Conservation (phyloP, 2,329 filamentous ascomycete genomes). For the Fusarium robinianum region DNA sequence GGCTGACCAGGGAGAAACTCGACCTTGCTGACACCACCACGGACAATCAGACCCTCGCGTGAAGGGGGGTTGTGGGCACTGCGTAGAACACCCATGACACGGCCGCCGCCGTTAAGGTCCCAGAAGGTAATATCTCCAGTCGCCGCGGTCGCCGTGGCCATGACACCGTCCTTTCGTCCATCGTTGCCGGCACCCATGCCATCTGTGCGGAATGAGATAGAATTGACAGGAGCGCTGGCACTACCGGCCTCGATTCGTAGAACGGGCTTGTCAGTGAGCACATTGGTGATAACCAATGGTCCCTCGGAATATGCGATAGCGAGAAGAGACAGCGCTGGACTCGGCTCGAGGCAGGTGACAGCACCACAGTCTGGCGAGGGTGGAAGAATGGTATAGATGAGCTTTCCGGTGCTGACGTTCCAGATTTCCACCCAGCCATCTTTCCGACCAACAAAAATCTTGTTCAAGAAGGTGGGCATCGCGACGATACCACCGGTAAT, state of each 20-base stretch:
- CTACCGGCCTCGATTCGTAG: slow-evolving; percentile 70
- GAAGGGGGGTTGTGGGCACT: slow-evolving; percentile 83
- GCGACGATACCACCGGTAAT: slow-evolving; percentile 80
- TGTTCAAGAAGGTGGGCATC: slow-evolving; percentile 96
- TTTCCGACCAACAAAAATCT: slow-evolving; percentile 84
- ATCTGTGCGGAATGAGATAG: slow-evolving; percentile 89
- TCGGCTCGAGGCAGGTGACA: slow-evolving; percentile 85
- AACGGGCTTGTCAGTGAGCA: slow-evolving; percentile 75
- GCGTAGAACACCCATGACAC: slow-evolving; percentile 82
- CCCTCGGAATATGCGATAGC: slow-evolving; percentile 87
- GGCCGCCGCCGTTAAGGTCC: slow-evolving; percentile 89
- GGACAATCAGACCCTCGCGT: slow-evolving; percentile 56
- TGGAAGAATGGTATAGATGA: slow-evolving; percentile 87
- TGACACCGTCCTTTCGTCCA: slow-evolving; percentile 82
- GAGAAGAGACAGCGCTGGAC: slow-evolving; percentile 81
- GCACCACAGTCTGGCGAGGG: slow-evolving; percentile 72
- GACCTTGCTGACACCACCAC: slow-evolving; percentile 81
- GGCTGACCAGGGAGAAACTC: slow-evolving; percentile 91
- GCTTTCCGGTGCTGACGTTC: slow-evolving; percentile 91
- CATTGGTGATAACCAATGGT: slow-evolving; percentile 77
- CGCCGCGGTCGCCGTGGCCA: slow-evolving; percentile 82
- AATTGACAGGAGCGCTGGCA: slow-evolving; percentile 70
- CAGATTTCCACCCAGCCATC: slow-evolving; percentile 96
- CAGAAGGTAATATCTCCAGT: slow-evolving; percentile 93
- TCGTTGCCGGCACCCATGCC: slow-evolving; percentile 86